Conservation (phyloP, 2,329 filamentous ascomycete genomes). For the Fusarium keratoplasticum region DNA sequence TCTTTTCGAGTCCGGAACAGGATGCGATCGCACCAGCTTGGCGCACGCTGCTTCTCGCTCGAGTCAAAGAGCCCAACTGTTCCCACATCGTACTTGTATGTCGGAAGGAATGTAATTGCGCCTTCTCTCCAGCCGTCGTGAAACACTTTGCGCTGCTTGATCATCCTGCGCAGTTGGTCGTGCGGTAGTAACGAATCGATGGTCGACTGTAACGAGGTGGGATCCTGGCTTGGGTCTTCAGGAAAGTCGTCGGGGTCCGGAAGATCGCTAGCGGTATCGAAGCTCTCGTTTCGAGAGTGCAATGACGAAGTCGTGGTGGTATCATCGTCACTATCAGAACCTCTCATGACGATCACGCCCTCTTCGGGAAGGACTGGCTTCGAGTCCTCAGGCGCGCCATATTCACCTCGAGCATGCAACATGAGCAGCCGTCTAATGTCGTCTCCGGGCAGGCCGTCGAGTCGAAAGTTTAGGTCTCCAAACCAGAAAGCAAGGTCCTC, state of each 20-base stretch:
- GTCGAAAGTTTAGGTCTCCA: conserved; percentile 93
- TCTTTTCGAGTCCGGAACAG: conserved; percentile 83
- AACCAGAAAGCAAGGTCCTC: conserved; percentile 98
- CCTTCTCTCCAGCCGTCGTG: conserved; percentile 95
- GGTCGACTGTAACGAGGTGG: conserved; percentile 88
- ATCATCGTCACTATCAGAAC: conserved; percentile 61
- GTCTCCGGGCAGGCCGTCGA: conserved; percentile 88
- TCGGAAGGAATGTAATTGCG: conserved; percentile 86
- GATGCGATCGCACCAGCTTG: conserved; percentile 97
- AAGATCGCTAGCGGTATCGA: conserved; percentile 57
- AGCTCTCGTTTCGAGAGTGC: conserved; percentile 50
- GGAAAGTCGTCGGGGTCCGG: conserved; percentile 75
- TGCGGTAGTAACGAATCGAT: conserved; percentile 88
- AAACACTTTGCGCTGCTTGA: conserved; percentile 82
- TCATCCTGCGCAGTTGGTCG: conserved; percentile 84
- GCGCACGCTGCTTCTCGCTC: conserved; percentile 91
- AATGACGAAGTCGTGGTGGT: conserved; percentile 50
- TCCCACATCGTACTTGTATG: conserved; percentile 98
- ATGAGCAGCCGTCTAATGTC: conserved; percentile 88
- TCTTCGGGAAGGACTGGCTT: conserved; percentile 58
- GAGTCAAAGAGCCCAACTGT: conserved; percentile 93
- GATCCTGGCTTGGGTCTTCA: conserved; percentile 79
- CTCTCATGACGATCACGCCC: conserved; percentile 60
- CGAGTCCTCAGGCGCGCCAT: conserved; percentile 65
- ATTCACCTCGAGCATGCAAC: conserved; percentile 84